phyloP scores from a whole-genome alignment of 257 asterid genomes.

The Asclepias syriaca region DNA sequence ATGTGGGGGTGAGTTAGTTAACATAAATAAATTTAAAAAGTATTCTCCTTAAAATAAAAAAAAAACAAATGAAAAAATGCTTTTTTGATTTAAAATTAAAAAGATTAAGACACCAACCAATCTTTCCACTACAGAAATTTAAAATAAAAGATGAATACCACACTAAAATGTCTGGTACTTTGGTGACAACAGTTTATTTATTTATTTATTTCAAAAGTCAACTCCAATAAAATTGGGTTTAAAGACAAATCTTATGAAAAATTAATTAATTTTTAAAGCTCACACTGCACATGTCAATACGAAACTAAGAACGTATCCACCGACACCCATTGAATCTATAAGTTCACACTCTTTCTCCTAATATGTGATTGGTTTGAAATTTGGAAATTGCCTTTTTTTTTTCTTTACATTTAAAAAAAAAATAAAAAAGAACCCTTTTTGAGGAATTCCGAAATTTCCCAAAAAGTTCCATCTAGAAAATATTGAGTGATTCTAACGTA shows the following conservation, averaged over 20 bases:
- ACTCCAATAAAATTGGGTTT: neutral
- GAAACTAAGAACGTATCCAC: neutral
- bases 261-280: neutral
- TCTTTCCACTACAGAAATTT: too few relatives aligned
- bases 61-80: too few relatives aligned
- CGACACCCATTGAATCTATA: neutral
- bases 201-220: neutral
- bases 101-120: too few relatives aligned
- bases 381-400: neutral
- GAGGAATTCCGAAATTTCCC: neutral
- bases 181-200: neutral
- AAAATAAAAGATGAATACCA: neutral
- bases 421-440: neutral
- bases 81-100: too few relatives aligned
- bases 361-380: neutral
- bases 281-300: neutral
- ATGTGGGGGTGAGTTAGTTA: constrained; percentile 1
- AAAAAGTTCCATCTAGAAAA: neutral
- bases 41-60: too few relatives aligned
- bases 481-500: constrained; percentile 2
- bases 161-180: neutral
- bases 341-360: neutral
- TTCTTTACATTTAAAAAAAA: too few relatives aligned
- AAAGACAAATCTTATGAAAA: neutral
- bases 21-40: too few relatives aligned